Percentiles rank a stretch among this genome's conserved stretches.
phyloP scores from a whole-genome alignment of 2,329 filamentous ascomycete species.

The Pestalotiopsis sp. region DNA sequence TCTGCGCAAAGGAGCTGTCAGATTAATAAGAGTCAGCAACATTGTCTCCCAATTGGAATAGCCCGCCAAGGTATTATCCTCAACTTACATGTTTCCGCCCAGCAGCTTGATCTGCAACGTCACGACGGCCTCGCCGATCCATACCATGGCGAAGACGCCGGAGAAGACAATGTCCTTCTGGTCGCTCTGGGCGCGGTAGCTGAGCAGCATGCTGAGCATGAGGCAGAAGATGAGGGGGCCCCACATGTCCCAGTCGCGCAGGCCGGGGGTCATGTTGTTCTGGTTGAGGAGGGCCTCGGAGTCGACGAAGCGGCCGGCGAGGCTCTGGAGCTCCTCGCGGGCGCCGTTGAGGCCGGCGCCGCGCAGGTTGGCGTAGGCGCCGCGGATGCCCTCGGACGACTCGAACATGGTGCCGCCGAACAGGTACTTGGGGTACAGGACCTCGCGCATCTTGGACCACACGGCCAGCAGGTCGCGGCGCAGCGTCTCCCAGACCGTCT shows the following conservation, averaged over 20 bases:
- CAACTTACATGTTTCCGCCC: conserved; percentile 93
- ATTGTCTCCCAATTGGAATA: background rate
- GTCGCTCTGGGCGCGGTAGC: conserved; percentile 74
- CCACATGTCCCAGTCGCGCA: conserved; percentile 98
- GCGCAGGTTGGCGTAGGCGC: conserved; percentile 64
- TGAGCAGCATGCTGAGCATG: conserved; percentile 83
- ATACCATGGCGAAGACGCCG: conserved; percentile 94
- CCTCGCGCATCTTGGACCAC: conserved; percentile 98
- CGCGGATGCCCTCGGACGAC: conserved; percentile 53
- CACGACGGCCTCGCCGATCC: conserved; percentile 94
- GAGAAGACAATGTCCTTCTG: conserved; percentile 92
- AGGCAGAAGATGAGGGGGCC: conserved; percentile 94
- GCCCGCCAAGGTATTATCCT: background rate
- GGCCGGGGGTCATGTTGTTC: conserved; percentile 81
- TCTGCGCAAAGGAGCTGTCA: conserved; percentile 91
- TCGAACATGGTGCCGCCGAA: conserved; percentile 72
- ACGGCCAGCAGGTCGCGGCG: conserved; percentile 88
- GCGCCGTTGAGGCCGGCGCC: conserved; percentile 61
- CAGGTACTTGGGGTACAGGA: conserved; percentile 93
- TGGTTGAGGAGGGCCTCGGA: conserved; percentile 61
- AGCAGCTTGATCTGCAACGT: conserved; percentile 97
- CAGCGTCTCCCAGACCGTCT: conserved; percentile 96
- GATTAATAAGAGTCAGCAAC: background rate
- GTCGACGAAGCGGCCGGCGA: conserved; percentile 66
- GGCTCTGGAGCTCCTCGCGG: conserved; percentile 62